phyloP scores from a whole-genome alignment of 768 basidiomycete species.

The Gyrodon lividus region DNA sequence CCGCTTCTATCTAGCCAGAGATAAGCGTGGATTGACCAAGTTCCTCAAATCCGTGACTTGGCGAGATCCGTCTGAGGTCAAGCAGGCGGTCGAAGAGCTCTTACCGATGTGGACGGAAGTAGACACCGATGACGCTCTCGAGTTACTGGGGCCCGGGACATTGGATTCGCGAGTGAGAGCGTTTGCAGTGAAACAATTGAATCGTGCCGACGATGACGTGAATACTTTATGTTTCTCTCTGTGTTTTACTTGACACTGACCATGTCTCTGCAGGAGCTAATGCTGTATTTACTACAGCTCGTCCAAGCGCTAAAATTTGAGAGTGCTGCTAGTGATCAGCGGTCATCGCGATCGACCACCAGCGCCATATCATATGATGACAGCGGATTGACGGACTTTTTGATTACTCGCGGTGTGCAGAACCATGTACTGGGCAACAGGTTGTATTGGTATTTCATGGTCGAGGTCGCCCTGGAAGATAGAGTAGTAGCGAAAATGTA shows the following conservation, averaged over 20 bases:
- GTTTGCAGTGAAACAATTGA: constrained; percentile 91
- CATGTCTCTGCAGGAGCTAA: constrained; percentile 63
- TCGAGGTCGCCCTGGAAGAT: constrained; percentile 89
- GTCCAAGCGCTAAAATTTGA: constrained; percentile 99
- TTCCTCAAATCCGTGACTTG: constrained; percentile 98
- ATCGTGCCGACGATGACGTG: constrained; percentile 92
- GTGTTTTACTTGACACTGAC: not conserved
- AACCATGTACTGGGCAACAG: constrained; percentile 87
- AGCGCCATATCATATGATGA: constrained; percentile 85
- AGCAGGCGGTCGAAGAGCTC: constrained; percentile 95
- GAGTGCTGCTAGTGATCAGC: constrained; percentile 72
- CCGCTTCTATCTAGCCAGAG: constrained; percentile 92
- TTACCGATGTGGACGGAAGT: constrained; percentile 97
- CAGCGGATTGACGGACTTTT: constrained; percentile 89
- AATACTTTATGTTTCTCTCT: constrained; percentile 18
- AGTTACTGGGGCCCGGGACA: constrained; percentile 86
- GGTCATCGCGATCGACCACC: constrained; percentile 68
- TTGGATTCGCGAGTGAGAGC: constrained; percentile 90
- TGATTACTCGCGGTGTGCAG: constrained; percentile 79
- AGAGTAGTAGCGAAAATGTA: constrained; percentile 90
- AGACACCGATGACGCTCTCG: constrained; percentile 94
- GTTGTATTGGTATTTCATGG: constrained; percentile 97
- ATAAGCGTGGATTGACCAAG: constrained; percentile 93
- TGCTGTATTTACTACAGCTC: constrained; percentile 90
- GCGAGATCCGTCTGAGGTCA: constrained; percentile 94